Percentiles rank a stretch among this genome's conserved stretches.
phyloP scores from a whole-genome alignment of 345 rosid species.

The Excoecaria cochinchinensis region DNA sequence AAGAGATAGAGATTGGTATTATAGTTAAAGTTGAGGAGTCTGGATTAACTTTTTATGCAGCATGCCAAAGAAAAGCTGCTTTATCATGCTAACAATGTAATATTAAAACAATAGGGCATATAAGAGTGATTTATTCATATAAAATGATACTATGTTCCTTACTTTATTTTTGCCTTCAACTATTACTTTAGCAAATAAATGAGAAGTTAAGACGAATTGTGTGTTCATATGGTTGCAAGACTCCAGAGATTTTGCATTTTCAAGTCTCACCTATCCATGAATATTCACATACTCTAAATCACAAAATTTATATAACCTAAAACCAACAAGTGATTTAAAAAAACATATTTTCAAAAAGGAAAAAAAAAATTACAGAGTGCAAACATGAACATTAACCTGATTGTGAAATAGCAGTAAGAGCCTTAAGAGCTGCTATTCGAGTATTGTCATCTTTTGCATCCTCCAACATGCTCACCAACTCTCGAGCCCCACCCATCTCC shows the following conservation, averaged over 20 bases:
- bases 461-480: slow-evolving; percentile 72
- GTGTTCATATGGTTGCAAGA: not conserved
- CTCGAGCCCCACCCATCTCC: slow-evolving; percentile 82
- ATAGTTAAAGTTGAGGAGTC: no score
- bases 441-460: slow-evolving; percentile 79
- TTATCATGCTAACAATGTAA: not conserved
- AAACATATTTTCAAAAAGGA: not conserved
- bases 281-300: not conserved
- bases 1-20: no score
- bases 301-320: not conserved
- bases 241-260: no score
- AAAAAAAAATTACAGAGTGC: not conserved
- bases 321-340: not conserved
- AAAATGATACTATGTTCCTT: not conserved
- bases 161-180: no score
- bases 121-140: not conserved
- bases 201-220: no score
- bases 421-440: slow-evolving; percentile 73
- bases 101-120: not conserved
- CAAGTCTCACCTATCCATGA: not conserved
- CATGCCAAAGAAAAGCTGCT: not conserved
- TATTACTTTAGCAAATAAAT: no score
- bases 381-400: slow-evolving; percentile 41
- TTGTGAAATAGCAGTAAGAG: slow-evolving; percentile 65
- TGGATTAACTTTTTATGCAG: not conserved